Conservation (phyloP, 1,139 yeast genomes). For the Taiozyma sp. region DNA sequence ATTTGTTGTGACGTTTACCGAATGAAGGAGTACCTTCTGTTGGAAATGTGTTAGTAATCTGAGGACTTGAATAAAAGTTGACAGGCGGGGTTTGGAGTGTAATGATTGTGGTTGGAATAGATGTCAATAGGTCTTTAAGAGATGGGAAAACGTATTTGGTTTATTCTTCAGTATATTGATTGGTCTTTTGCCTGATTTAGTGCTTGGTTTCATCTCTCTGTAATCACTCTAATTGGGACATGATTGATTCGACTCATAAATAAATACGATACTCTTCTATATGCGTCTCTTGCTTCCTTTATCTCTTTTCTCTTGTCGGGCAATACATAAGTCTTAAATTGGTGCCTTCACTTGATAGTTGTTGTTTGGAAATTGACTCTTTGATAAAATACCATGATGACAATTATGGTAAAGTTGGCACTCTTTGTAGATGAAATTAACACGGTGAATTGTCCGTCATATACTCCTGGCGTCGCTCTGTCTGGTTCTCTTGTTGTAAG, state of each 20-base stretch:
- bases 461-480: not conserved
- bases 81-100: not conserved
- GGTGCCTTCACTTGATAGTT: not conserved
- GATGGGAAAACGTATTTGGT: too few species aligned
- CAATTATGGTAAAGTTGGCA: not conserved
- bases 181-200: not conserved
- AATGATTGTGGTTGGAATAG: not conserved
- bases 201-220: too few species aligned
- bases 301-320: not conserved
- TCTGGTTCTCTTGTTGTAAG: slow-evolving; percentile 2
- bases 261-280: too few species aligned
- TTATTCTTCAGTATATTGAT: too few species aligned
- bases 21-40: slow-evolving; percentile 99
- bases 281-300: not conserved
- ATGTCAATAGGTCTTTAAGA: too few species aligned
- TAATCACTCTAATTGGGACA: too few species aligned
- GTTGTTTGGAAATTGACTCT: not conserved
- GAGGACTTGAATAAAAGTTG: not conserved
- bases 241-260: too few species aligned
- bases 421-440: not conserved
- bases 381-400: not conserved
- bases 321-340: not conserved
- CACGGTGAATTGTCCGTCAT: not conserved
- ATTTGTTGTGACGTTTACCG: slow-evolving; percentile 99
- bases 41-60: slow-evolving; percentile 25